Percentiles rank a stretch among this genome's conserved stretches.
Evolutionary conservation across 352 stramenopile genomes (phyloP).

Genomic region (Discostella stelligera): DNA sequence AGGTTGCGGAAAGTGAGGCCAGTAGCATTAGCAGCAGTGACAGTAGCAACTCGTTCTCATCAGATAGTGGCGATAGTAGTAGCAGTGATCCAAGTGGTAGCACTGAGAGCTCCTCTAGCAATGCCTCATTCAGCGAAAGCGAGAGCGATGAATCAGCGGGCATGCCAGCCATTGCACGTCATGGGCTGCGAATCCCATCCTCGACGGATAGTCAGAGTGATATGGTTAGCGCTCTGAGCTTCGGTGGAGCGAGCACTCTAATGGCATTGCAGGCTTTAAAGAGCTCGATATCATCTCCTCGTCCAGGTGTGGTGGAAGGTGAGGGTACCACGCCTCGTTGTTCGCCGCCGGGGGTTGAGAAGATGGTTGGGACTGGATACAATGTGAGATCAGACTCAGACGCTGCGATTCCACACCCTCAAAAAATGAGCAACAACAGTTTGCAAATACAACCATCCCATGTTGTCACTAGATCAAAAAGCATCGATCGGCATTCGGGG

Average conservation of each 20-base stretch:
- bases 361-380: not conserved
- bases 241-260: slow-evolving; percentile 54
- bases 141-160: slow-evolving; percentile 21
- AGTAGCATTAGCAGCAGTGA: slow-evolving; percentile 34
- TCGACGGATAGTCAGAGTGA: slow-evolving; percentile 24
- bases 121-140: slow-evolving; percentile 1
- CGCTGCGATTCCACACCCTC: slow-evolving; percentile 1
- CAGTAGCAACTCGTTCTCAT: slow-evolving; percentile 17
- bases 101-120: slow-evolving; percentile 8
- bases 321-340: not conserved
- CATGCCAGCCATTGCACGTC: slow-evolving; percentile 22
- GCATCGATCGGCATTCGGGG: not conserved
- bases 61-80: slow-evolving; percentile 18
- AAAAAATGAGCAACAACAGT: not conserved
- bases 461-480: not conserved
- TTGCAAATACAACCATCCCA: not conserved
- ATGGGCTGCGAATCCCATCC: slow-evolving; percentile 20
- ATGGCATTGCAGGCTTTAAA: slow-evolving; percentile 23
- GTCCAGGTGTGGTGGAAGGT: not conserved
- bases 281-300: not conserved
- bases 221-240: slow-evolving; percentile 48
- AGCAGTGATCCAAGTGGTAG: slow-evolving; percentile 16
- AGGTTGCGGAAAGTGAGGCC: slow-evolving; percentile 8
- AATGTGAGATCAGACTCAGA: not conserved
- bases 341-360: not conserved